Evolutionary conservation across 257 asterid genomes (phyloP).

Genomic region (Jacaranda copaia): DNA sequence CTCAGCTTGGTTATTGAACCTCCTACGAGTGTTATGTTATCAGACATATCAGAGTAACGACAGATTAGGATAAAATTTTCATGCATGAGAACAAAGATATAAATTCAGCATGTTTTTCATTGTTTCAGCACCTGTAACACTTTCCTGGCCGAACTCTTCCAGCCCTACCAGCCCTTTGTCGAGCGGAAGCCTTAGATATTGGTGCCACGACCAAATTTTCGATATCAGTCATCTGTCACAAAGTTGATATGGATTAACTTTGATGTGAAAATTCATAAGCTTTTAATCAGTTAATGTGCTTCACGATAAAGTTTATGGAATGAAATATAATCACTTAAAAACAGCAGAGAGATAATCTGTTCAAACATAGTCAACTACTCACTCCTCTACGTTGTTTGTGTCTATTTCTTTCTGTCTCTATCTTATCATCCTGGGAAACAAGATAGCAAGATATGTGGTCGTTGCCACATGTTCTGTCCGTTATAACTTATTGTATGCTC

Average conservation of each 20-base stretch:
- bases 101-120: conserved; percentile 25
- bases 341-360: conserved; percentile 12
- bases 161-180: conserved; percentile 98
- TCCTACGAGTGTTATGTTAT: background rate
- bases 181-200: conserved; percentile 93
- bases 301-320: background rate
- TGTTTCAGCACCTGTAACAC: conserved; percentile 77
- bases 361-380: conserved; percentile 15
- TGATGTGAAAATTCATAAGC: conserved; percentile 11
- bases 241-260: conserved; percentile 30
- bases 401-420: background rate
- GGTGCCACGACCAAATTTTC: conserved; percentile 93
- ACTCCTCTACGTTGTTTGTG: background rate
- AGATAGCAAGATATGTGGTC: background rate
- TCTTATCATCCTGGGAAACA: background rate
- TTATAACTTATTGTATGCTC: background rate
- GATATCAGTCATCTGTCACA: conserved; percentile 83
- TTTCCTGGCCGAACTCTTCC: conserved; percentile 98
- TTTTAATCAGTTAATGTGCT: conserved; percentile 12
- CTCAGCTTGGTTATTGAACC: background rate
- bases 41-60: conserved; percentile 18
- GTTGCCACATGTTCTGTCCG: background rate
- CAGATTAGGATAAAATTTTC: background rate
- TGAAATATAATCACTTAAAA: conserved; percentile 3
- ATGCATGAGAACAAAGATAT: conserved; percentile 11